These are phyloP conservation scores for Murraya koenigii DNA, from an alignment of 345 rosid species.

Conservation along the genomic window DNA sequence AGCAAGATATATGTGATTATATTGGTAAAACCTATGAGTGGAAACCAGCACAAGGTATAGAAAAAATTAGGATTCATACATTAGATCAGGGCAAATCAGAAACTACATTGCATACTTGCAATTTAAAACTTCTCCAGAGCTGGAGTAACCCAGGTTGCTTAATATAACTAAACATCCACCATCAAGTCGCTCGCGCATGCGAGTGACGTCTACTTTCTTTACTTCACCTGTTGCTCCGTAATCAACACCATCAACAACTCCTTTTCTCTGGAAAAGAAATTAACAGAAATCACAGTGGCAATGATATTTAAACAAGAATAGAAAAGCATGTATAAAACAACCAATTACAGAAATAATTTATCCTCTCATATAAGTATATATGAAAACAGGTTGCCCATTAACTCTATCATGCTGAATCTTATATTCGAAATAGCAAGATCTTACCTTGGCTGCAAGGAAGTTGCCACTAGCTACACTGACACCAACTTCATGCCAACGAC, in stretches of 20 bases:
- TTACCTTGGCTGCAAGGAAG: slow-evolving; percentile 95
- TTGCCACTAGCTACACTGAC: slow-evolving; percentile 97
- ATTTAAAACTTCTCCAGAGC: slow-evolving; percentile 94
- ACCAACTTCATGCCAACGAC: slow-evolving; percentile 86
- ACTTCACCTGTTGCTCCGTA: slow-evolving; percentile 97
- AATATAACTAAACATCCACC: slow-evolving; percentile 75
- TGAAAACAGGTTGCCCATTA: background rate
- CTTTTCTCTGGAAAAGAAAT: slow-evolving; percentile 65
- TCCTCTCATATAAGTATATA: background rate
- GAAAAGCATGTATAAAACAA: background rate
- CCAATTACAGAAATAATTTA: background rate
- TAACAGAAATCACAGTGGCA: slow-evolving; percentile 9
- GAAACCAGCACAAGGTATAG: background rate
- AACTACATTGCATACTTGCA: slow-evolving; percentile 72
- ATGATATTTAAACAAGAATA: background rate
- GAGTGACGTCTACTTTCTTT: slow-evolving; percentile 80
- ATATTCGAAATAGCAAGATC: background rate
- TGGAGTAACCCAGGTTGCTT: slow-evolving; percentile 92
- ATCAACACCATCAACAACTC: slow-evolving; percentile 90
- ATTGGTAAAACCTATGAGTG: background rate
- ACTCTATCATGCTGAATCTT: background rate
- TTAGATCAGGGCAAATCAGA: background rate
- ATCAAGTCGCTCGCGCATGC: slow-evolving; percentile 87
- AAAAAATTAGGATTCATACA: background rate
- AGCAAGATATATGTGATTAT: background rate